Conservation (phyloP, 2,329 filamentous ascomycete species). For the Phaeosphaeria sp. region DNA sequence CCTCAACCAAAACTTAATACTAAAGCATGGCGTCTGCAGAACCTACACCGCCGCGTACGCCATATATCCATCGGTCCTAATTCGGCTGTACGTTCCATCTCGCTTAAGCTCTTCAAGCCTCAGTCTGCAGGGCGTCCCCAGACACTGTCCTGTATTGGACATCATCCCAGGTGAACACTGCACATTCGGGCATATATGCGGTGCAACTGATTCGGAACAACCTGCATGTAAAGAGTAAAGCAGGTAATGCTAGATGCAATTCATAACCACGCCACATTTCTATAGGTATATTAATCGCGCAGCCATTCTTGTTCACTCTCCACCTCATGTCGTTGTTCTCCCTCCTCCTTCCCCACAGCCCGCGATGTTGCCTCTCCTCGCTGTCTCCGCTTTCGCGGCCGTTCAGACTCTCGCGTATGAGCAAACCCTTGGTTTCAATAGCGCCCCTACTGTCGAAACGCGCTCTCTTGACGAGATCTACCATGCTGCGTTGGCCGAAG, state of each 20-base stretch:
- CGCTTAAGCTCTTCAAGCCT: neutral
- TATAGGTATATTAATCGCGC: neutral
- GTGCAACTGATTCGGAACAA: neutral
- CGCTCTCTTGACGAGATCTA: conserved; percentile 60
- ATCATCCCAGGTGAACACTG: neutral
- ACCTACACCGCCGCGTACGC: neutral
- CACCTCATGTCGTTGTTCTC: neutral
- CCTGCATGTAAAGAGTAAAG: neutral
- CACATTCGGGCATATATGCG: neutral
- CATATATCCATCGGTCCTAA: neutral
- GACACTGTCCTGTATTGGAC: neutral
- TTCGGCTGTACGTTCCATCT: neutral
- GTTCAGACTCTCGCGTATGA: neutral
- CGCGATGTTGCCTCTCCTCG: neutral
- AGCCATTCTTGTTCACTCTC: neutral
- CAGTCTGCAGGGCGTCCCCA: neutral
- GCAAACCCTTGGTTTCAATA: conserved; percentile 3
- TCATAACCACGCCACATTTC: neutral
- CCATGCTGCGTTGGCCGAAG: conserved; percentile 57
- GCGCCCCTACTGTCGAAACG: conserved; percentile 44
- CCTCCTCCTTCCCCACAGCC: neutral
- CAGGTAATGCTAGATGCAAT: neutral
- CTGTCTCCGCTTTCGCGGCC: neutral
- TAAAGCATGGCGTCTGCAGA: neutral
- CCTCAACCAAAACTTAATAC: neutral